These are phyloP conservation scores for Micractinium conductrix DNA, from an alignment of 139 green algal species.

Conservation along the genomic window DNA sequence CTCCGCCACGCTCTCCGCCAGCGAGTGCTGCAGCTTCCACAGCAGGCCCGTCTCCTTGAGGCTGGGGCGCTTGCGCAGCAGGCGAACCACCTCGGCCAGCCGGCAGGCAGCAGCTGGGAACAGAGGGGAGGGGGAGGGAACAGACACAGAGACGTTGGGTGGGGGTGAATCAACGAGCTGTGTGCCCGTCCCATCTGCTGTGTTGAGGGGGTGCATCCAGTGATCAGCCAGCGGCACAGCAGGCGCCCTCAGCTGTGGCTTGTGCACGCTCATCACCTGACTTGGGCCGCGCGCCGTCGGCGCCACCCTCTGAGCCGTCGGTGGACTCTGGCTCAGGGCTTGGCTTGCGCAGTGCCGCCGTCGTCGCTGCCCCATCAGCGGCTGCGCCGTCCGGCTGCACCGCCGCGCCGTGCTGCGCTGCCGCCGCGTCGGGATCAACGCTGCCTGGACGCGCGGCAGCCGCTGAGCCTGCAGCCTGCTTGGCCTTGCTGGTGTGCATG, in stretches of 20 bases:
- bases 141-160: no score
- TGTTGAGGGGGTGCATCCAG: no score
- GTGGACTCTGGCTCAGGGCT: no score
- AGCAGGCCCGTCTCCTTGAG: conserved; percentile 16
- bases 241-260: not conserved
- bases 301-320: no score
- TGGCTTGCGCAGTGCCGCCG: no score
- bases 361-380: not conserved
- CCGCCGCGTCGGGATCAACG: not conserved
- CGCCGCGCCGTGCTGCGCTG: not conserved
- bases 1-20: conserved; percentile 13
- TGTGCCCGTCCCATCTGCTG: no score
- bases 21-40: conserved; percentile 35
- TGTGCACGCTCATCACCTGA: no score
- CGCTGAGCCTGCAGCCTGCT: not conserved
- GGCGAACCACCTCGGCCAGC: conserved; percentile 5
- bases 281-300: no score
- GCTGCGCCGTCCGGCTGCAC: not conserved
- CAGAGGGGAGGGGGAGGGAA: not conserved
- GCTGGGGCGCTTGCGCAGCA: conserved; percentile 27
- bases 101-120: not conserved
- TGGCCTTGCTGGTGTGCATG: not conserved
- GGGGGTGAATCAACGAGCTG: no score
- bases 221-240: no score
- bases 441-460: not conserved